Percentiles rank a stretch among this genome's conserved stretches.
These are phyloP conservation scores for Buxus sempervirens DNA, from an alignment of 164 flowering plant species.

Conservation along the genomic window DNA sequence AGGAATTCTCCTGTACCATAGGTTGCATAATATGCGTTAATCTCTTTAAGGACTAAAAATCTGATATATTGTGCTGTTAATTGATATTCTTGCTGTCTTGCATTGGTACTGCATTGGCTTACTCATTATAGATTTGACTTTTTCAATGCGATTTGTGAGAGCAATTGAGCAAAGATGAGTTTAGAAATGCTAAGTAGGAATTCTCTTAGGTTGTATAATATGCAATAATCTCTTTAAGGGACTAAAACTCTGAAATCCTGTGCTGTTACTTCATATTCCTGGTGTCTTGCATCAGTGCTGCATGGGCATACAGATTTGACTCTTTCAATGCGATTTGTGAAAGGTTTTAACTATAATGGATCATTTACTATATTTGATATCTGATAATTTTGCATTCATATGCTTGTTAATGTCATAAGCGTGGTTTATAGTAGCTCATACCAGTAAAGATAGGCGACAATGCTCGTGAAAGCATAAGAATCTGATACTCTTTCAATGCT, in stretches of 20 bases:
- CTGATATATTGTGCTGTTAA: not conserved
- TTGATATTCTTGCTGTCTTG: not conserved
- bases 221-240: not conserved
- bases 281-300: not conserved
- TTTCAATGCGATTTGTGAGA: too few species aligned
- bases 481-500: too few species aligned
- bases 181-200: too few species aligned
- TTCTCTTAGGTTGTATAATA: not conserved
- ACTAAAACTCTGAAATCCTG: not conserved
- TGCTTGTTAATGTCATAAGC: not conserved
- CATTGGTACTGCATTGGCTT: not conserved
- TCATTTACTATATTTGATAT: not conserved
- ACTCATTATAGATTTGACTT: not conserved
- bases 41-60: not conserved
- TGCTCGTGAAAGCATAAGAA: not conserved
- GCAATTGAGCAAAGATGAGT: too few species aligned
- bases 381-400: not conserved
- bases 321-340: too few species aligned
- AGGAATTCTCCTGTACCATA: too few species aligned
- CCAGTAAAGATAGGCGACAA: not conserved
- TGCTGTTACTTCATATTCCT: not conserved
- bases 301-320: not conserved
- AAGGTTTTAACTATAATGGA: too few species aligned
- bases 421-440: not conserved
- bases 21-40: not conserved